Evolutionary conservation across 768 basidiomycete species (phyloP), one percentile per base, ranked within the genome.

Genomic region (Suillus fuscotomentosus): DNA sequence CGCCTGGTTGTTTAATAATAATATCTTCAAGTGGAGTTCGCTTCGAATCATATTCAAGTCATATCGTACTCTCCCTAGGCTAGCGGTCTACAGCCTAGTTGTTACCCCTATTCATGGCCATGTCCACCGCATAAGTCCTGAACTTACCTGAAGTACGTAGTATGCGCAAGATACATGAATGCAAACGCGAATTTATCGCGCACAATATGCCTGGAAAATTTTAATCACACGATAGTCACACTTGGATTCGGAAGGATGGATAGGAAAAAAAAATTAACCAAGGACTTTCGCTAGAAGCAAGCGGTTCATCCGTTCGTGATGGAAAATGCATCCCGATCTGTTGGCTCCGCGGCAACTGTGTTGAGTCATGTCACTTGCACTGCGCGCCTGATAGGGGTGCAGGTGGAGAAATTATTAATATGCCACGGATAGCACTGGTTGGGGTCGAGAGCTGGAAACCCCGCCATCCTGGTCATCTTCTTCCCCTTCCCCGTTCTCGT

Each of bases 401-500:
- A 27, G 20, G 14, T 42, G 17, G 36, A 22, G 51, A 45, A 13
- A 15, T 42, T 10, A 65, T 47, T n/a, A 9, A 45, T 24, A 41
- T n/a, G 36, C 62, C 27, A 31, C 39, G 34, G 34, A n/a, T 64
- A 41, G 27, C 27, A 42, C 57, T 38, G 27, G 27, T 55, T 54
- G 68, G 9, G 56, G 63, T 17, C 64, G 47, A 54, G 71, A 70
- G 15, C 31, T 63, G 15, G 47, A 63, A 42, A 66, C 66, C 36
- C 61, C 45, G 7, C 62, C 67, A 56, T 62, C 60, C 45, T 42
- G 55, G 11, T 55, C 51, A 31, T 60, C 61, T 34, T 63, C 66
- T 48, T 64, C 67, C 42, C 41, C 42, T 22, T 64, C 65, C 55
- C 68, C 65, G 61, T 24, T 20, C 41, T 69, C 65, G 61, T 24